Base-by-base conservation (phyloP, 352 stramenopile genomes). In the Phytophthora citricola region DNA sequence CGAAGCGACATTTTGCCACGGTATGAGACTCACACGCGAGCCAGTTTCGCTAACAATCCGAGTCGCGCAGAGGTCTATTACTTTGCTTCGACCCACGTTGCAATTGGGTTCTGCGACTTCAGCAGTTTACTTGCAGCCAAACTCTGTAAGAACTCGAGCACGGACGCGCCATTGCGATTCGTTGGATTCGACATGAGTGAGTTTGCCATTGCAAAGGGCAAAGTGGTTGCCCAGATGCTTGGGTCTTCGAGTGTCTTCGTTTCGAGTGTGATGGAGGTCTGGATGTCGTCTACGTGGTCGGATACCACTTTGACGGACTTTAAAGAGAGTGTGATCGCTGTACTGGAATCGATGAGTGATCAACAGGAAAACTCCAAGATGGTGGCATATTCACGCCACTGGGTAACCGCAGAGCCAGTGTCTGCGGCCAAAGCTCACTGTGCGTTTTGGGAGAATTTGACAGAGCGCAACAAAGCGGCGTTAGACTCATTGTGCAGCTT, bases 121-220 rank as follows among this genome's bases (percentile, higher is more conserved):
- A 63, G 56, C 34, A 58, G 51, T 51, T 39, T 75, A 4, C 39
- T 69, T 17, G 32, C 8, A 8, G 56, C 67, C 8, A 40, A 11
- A 5, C 7, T 75, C 26, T n/a, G 27, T 10, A 24, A 71, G 12
- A 59, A 60, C 27, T 39, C 49, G 34, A 34, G 17, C 3, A 22
- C 10, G 3, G 11, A 36, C 2, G 36, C 20, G 1, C 61, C 67
- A 3, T 62, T 75, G 9, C 51, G 22, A 38, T 75, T 61, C 40
- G 67, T 75, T 10, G 63, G 67, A 3, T 72, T 72, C 29, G 67
- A 75, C 15, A 72, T 68, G 56, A 72, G 68, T 22, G 68, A 71
- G 52, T 73, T 69, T 54, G 17, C 46, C 15, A 63, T 76, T 36
- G 63, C 68, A 10, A 76, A 76, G 22, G 52, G 51, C 51, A 72